phyloP scores from a whole-genome alignment of 352 stramenopile genomes.

The Thraustochytrium striatum region DNA sequence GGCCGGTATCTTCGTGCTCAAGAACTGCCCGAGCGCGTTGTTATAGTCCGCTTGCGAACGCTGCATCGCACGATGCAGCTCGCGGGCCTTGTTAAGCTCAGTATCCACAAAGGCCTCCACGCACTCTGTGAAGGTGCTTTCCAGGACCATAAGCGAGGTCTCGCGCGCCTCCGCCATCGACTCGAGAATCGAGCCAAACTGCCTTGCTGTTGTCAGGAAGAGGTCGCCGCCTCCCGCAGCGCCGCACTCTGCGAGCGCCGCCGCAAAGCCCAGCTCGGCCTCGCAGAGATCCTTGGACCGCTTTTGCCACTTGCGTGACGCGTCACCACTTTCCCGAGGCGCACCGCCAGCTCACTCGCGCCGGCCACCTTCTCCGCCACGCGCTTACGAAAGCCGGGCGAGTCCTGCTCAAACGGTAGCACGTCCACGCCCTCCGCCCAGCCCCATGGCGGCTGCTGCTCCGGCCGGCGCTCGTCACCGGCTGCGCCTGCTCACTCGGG shows the following conservation, averaged over 20 bases:
- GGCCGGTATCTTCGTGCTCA: background rate
- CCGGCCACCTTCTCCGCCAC: background rate
- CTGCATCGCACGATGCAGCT: background rate
- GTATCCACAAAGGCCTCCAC: conserved; percentile 4
- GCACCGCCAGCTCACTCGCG: background rate
- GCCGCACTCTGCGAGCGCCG: background rate
- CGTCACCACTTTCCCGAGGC: conserved; percentile 15
- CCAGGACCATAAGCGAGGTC: background rate
- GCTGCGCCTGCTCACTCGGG: background rate
- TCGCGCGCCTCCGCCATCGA: conserved; percentile 1
- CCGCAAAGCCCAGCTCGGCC: background rate
- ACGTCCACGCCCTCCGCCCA: no score
- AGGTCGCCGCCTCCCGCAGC: background rate
- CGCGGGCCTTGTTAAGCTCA: background rate
- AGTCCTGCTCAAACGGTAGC: conserved; percentile 21
- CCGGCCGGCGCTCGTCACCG: no score
- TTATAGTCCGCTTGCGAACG: background rate
- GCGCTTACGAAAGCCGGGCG: background rate
- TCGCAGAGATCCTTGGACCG: background rate
- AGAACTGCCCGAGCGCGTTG: background rate
- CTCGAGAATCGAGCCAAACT: conserved; percentile 5
- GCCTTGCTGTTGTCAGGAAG: background rate
- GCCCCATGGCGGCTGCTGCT: no score
- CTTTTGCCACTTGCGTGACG: conserved; percentile 30
- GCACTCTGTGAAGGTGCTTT: conserved; percentile 6